phyloP scores from a whole-genome alignment of 148 eudicot genomes.

The Cornus suecica region DNA sequence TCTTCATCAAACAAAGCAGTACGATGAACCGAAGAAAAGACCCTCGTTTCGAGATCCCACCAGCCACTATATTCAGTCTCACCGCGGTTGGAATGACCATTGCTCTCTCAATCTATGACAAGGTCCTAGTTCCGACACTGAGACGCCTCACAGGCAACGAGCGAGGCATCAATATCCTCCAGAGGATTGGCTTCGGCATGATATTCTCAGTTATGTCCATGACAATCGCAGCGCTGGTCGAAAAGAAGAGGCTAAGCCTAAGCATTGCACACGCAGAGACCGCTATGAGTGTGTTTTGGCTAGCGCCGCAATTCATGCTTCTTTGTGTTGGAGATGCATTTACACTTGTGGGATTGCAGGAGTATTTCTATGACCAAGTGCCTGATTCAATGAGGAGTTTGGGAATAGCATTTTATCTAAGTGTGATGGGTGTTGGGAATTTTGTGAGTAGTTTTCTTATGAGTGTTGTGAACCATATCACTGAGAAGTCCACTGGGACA shows the following conservation, averaged over 20 bases:
- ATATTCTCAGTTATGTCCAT: conserved; percentile 32
- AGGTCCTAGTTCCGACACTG: conserved; percentile 38
- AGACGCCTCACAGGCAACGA: conserved; percentile 44
- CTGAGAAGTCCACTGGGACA: conserved; percentile 31
- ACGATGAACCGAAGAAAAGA: conserved; percentile 36
- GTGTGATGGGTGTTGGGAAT: conserved; percentile 52
- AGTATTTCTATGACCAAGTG: conserved; percentile 61
- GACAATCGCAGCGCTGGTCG: conserved; percentile 44
- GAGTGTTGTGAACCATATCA: conserved; percentile 28
- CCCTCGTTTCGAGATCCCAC: conserved; percentile 38
- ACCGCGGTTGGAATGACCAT: conserved; percentile 34
- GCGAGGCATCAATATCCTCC: conserved; percentile 47
- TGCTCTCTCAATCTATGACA: conserved; percentile 41
- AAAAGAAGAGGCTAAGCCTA: conserved; percentile 26
- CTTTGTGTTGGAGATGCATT: conserved; percentile 53
- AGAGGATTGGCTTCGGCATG: conserved; percentile 61
- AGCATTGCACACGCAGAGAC: neutral
- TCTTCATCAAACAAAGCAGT: conserved; percentile 54
- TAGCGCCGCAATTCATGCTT: conserved; percentile 53
- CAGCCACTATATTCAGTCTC: conserved; percentile 42
- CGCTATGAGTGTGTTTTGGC: conserved; percentile 44
- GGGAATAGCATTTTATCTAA: conserved; percentile 47
- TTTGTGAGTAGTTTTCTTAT: conserved; percentile 46
- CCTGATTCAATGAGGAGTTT: conserved; percentile 27
- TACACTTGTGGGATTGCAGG: conserved; percentile 59